Conservation (phyloP, 2,329 filamentous ascomycete genomes). For the Ilyonectria mors-panacis region DNA sequence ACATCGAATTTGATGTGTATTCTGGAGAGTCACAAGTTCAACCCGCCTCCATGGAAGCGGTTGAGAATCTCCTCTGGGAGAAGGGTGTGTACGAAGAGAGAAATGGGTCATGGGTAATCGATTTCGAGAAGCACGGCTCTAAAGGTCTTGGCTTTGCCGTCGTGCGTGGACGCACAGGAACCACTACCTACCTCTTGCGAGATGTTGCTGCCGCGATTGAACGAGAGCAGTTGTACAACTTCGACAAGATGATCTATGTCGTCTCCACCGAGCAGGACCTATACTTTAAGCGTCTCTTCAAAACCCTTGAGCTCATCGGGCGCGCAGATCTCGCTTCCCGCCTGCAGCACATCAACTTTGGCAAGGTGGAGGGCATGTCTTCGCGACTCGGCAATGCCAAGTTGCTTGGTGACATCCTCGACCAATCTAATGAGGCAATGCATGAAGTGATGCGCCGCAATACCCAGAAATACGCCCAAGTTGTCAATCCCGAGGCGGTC, state of each 20-base stretch:
- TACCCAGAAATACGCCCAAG: slow-evolving; percentile 74
- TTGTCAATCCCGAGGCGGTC: slow-evolving; percentile 72
- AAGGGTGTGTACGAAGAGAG: slow-evolving; percentile 72
- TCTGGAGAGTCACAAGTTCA: slow-evolving; percentile 75
- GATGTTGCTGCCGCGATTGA: slow-evolving; percentile 76
- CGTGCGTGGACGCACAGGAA: slow-evolving; percentile 74
- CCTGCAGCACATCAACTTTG: neutral
- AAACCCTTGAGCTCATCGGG: slow-evolving; percentile 23
- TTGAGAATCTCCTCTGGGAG: slow-evolving; percentile 70
- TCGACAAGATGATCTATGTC: slow-evolving; percentile 60
- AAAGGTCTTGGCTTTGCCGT: slow-evolving; percentile 79
- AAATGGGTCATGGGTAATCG: slow-evolving; percentile 77
- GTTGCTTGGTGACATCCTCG: slow-evolving; percentile 70
- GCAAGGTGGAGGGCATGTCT: slow-evolving; percentile 59
- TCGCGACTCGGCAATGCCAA: slow-evolving; percentile 64
- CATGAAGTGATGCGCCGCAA: slow-evolving; percentile 80
- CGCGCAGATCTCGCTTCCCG: neutral
- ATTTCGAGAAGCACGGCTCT: slow-evolving; percentile 76
- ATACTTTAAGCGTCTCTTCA: slow-evolving; percentile 50
- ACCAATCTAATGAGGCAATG: slow-evolving; percentile 75
- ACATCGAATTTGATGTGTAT: slow-evolving; percentile 75
- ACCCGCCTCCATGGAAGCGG: slow-evolving; percentile 67
- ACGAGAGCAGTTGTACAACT: slow-evolving; percentile 59
- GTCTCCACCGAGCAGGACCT: slow-evolving; percentile 54
- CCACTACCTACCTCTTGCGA: slow-evolving; percentile 77